Base-by-base conservation (phyloP, 2,329 filamentous ascomycete species). In the Calonectria pseudoturangicola region DNA sequence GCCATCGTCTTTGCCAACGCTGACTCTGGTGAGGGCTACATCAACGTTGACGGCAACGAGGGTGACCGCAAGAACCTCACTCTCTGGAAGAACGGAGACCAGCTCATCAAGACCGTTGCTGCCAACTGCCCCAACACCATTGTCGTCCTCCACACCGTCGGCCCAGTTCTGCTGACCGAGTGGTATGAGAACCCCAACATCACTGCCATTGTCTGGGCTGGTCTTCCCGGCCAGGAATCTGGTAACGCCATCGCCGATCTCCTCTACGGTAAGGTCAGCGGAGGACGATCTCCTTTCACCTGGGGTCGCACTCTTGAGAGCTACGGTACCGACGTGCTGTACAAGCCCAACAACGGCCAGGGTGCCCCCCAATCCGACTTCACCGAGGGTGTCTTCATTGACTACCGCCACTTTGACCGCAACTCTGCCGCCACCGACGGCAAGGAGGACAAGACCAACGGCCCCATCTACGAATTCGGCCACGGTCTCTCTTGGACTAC, bases 1-100 rank as follows among this genome's bases (percentile, higher is more conserved):
- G 87, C 96, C 75, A 89, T 99, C 50, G 95, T 98, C 13, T 98
- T 98, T 79, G 96, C 94, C 80, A 98, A 98, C 77, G 92, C 95
- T 16, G 89, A 96, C 81, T 91, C 93, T 4, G 96, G 96, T 66
- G 97, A 98, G 85, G 95, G 95, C 7, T 98, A 91, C 85, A 95
- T 98, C 80, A 89, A 86, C 33, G 90, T 97, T 1, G 96, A 96
- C 74, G 93, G 91, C 67, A 98, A 98, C 82, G 87, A 89, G 72
- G 97, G 97, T 71, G 96, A 98, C 83, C 93, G 97, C 66, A 95
- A 96, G 80, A 98, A 99, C 85, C 88, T 99, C 45, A 98, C 95
- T 0, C 88, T 98, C 0, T 98, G 96, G 96, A 89, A 93, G 73
- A 89, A 92, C 71, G 96, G 95, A 48, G 95, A 98, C 66, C 88